Percentiles rank a stretch among this genome's conserved stretches.
Conservation (phyloP, 1,139 yeast genomes). For the Protomyces pachydermus region DNA sequence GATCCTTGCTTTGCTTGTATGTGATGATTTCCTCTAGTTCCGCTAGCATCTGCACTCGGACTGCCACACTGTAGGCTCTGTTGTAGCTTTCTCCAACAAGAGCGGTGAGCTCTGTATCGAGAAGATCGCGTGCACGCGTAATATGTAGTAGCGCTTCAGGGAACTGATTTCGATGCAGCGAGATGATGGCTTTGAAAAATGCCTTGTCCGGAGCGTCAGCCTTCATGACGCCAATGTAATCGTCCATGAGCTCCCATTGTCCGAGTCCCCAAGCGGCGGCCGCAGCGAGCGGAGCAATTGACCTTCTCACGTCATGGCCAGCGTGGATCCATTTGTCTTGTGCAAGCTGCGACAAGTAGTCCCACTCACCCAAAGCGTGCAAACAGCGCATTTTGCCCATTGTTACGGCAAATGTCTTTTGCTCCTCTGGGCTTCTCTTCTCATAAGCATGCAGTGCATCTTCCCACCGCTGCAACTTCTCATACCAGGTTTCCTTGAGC, state of each 20-base stretch:
- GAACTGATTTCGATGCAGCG: conserved; percentile 80
- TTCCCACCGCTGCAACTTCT: conserved; percentile 94
- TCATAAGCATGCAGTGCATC: conserved; percentile 90
- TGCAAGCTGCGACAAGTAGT: conserved; percentile 77
- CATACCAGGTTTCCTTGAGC: conserved; percentile 95
- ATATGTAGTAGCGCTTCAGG: conserved; percentile 77
- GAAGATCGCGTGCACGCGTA: conserved; percentile 73
- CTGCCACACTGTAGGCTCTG: conserved; percentile 95
- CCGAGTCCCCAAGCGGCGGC: conserved; percentile 99
- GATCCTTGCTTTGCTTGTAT: conserved; percentile 78
- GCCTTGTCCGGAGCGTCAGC: conserved; percentile 90
- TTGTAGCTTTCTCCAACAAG: conserved; percentile 92
- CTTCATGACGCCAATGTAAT: conserved; percentile 84
- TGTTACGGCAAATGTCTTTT: conserved; percentile 61
- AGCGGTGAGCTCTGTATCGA: conserved; percentile 91
- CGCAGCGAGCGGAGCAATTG: conserved; percentile 96
- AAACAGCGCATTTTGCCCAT: conserved; percentile 98
- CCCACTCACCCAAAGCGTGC: conserved; percentile 99
- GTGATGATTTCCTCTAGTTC: conserved; percentile 92
- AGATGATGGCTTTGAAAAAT: conserved; percentile 83
- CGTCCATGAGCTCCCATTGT: conserved; percentile 95
- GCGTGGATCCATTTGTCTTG: conserved; percentile 78
- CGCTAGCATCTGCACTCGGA: conserved; percentile 92
- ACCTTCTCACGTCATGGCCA: conserved; percentile 64
- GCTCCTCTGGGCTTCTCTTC: conserved; percentile 49